Base-by-base conservation (phyloP, 306 rosid species). In the Alnus glutinosa region DNA sequence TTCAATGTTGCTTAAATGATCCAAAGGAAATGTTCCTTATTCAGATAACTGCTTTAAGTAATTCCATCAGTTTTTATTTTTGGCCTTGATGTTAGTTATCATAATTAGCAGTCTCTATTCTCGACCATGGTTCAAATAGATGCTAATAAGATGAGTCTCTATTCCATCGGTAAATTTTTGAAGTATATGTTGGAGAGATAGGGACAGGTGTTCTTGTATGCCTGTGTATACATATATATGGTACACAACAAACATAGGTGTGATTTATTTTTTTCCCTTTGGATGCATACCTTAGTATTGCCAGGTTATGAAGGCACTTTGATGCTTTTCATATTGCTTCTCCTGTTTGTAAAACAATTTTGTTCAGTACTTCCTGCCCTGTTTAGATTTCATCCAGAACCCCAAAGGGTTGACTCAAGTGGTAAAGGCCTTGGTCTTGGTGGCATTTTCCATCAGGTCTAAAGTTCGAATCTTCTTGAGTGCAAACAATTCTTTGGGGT, bases 1-100 rank as follows among this genome's bases (percentile, higher is more conserved):
- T 85, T 44, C 7, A 36, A 18, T 14, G 64, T 62, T 30, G 15
- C 34, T 69, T 42, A 64, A 23, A 71, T 62, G 37, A 55, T 47
- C 58, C 61, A 3, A 39, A 46, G 47, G 51, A 68, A 47, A 15
- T 18, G 19, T 57, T 48, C 62, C 14, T n/a, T 67, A 10, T 70
- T 50, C 54, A 6, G 62, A 30, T 54, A 52, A 57, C 32, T 44
- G 51, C 28, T 58, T 13, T 5, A 55, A 34, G 70, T 64, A 61
- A 47, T 54, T 82, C 18, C 37, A 12, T 63, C 30, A 15, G n/a
- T 70, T 70, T 23, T 54, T 76, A 36, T 13, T 28, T 42, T 52
- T 19, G 52, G 30, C 19, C 44, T 44, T 72, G 49, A 46, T 75
- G 44, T 54, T 50, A 32, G 18, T 42, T 67, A 37, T 36, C 5